Evolutionary conservation across 345 rosid species (phyloP).

Genomic region (Passiflora organensis): DNA sequence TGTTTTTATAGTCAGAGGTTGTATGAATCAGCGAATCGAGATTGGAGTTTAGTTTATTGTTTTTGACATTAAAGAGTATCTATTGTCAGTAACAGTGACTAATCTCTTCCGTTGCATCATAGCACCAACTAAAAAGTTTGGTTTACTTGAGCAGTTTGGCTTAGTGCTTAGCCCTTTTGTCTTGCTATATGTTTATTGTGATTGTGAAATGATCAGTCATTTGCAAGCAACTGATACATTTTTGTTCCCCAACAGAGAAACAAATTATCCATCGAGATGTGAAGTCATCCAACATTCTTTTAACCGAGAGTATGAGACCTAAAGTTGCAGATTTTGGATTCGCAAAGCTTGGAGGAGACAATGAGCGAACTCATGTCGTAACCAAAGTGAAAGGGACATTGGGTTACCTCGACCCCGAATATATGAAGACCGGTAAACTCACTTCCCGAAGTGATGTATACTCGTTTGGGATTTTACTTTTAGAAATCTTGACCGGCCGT

Average conservation of each 20-base stretch:
- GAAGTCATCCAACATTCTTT: slow-evolving; percentile 88
- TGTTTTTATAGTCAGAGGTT: too few relatives aligned
- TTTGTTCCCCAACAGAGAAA: slow-evolving; percentile 47
- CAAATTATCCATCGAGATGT: slow-evolving; percentile 93
- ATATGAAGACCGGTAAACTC: slow-evolving; percentile 90
- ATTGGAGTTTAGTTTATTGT: too few relatives aligned
- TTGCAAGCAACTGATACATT: neutral
- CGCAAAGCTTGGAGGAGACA: slow-evolving; percentile 69
- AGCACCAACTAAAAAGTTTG: too few relatives aligned
- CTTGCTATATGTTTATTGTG: too few relatives aligned
- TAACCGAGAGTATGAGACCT: slow-evolving; percentile 89
- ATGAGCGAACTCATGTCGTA: slow-evolving; percentile 67
- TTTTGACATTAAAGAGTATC: neutral
- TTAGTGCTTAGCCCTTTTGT: too few relatives aligned
- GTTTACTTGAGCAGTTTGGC: too few relatives aligned
- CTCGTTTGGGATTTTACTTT: slow-evolving; percentile 82
- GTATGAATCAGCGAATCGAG: too few relatives aligned
- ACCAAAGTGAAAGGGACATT: slow-evolving; percentile 94
- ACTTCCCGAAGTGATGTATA: slow-evolving; percentile 87
- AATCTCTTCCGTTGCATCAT: too few relatives aligned
- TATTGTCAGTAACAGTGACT: too few relatives aligned
- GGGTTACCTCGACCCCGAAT: slow-evolving; percentile 96
- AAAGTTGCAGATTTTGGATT: slow-evolving; percentile 97
- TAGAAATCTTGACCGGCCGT: slow-evolving; percentile 83
- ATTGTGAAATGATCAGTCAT: too few relatives aligned